Conservation (phyloP, 1,139 yeast species). For the Pichia sp. region DNA sequence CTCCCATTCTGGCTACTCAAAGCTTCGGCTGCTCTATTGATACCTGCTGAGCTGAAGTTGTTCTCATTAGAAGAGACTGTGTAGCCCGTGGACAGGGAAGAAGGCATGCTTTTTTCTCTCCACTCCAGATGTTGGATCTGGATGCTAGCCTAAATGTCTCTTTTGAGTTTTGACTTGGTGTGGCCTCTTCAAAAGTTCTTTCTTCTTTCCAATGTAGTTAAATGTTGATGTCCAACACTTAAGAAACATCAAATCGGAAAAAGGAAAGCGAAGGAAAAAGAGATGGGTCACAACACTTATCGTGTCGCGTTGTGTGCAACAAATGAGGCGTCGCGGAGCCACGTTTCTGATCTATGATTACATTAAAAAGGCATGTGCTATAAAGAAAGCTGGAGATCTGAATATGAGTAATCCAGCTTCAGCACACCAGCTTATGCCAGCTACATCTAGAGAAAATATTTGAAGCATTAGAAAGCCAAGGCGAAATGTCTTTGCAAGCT, state of each 20-base stretch:
- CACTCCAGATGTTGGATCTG: not conserved
- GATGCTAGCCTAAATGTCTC: not conserved
- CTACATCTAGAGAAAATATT: too few species aligned
- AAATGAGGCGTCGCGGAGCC: not conserved
- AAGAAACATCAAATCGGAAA: not conserved
- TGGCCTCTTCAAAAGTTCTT: not conserved
- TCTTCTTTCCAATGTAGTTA: not conserved
- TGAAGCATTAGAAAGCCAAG: not conserved
- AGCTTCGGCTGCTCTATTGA: not conserved
- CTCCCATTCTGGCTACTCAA: not conserved
- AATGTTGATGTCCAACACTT: not conserved
- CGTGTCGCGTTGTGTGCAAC: not conserved
- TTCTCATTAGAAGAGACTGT: not conserved
- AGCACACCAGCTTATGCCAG: too few species aligned
- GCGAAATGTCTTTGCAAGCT: slow-evolving; percentile 49
- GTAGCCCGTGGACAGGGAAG: not conserved
- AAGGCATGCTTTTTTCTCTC: not conserved
- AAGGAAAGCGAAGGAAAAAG: not conserved
- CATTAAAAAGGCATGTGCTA: not conserved
- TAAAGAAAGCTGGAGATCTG: not conserved
- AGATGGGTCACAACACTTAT: not conserved
- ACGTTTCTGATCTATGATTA: not conserved
- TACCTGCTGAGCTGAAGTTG: not conserved
- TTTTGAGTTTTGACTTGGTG: not conserved
- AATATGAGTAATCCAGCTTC: too few species aligned